These are phyloP conservation scores for Lodderomyces margitis DNA, from an alignment of 1,139 yeast species.

Conservation along the genomic window DNA sequence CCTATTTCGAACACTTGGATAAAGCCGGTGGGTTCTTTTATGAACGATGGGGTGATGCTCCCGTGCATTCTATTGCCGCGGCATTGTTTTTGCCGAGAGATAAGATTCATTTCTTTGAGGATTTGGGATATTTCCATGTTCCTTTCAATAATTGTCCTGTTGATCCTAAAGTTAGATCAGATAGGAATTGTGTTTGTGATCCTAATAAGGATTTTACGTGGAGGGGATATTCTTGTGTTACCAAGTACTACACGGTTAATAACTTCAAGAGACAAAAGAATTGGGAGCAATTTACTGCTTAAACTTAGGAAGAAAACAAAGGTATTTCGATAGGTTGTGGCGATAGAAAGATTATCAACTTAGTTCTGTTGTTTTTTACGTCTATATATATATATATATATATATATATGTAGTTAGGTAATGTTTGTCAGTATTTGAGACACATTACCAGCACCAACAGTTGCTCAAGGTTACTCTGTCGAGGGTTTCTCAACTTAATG, in stretches of 20 bases:
- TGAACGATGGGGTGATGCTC: constrained; percentile 95
- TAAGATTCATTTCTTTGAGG: constrained; percentile 74
- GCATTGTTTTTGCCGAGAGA: constrained; percentile 65
- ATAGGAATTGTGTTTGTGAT: constrained; percentile 67
- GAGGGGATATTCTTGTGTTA: constrained; percentile 83
- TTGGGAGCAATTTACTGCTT: constrained; percentile 61
- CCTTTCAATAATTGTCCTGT: constrained; percentile 79
- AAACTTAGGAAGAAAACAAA: not conserved
- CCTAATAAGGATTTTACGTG: constrained; percentile 80
- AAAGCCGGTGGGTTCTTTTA: constrained; percentile 84
- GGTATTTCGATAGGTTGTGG: not conserved
- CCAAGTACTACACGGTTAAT: constrained; percentile 63
- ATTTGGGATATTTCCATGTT: constrained; percentile 79
- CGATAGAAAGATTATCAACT: not conserved
- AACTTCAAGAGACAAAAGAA: constrained; percentile 68
- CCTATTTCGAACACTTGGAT: constrained; percentile 71
- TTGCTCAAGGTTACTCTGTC: too few species aligned
- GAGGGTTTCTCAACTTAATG: too few species aligned
- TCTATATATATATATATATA: too few species aligned
- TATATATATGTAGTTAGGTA: too few species aligned
- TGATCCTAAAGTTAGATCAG: constrained; percentile 49
- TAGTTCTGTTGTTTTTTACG: not conserved
- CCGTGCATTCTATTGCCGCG: constrained; percentile 87
- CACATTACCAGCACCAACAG: too few species aligned
- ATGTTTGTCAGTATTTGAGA: not conserved